Base-by-base conservation (phyloP, 768 basidiomycete species). In the Termitomyces sp. region DNA sequence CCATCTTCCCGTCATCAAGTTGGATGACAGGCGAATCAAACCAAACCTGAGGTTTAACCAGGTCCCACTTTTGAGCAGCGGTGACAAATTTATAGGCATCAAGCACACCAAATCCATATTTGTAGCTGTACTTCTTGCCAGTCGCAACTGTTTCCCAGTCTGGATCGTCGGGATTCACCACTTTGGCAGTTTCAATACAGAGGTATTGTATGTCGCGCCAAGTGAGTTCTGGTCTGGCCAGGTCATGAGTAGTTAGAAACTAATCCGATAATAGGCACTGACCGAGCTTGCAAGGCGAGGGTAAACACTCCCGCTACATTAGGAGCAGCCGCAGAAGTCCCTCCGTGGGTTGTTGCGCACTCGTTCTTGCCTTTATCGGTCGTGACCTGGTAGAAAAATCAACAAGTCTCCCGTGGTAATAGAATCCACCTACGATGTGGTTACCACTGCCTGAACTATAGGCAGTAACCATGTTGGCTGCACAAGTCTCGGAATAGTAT, bases 271-370 rank as follows among this genome's bases (percentile, higher is more conserved):
- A 58, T 55, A 53, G 55, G 5, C 26, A 54, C 74, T 52, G 63
- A 94, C 93, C 94, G 82, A 56, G 83, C 90, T 74, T 93, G 79
- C 12, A 98, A 76, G 5, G 93, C 92, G 5, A 99, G 82, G 18
- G 93, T 90, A 67, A 95, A 88, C 42, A 98, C 90, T 29, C 92
- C 97, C 5, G 87, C 94, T 26, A 91, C 96, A 61, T 98, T 91
- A 6, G 97, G 97, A 9, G 97, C 97, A 13, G 97, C 97, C 20
- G 97, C 97, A 18, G 96, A 98, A 1, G 97, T 99, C n/a, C 97
- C 97, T 29, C 96, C 96, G 64, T 99, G 97, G 0, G 72, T 79
- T 27, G 77, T 79, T 5, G 94, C 79, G 69, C 97, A 99, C 47
- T 81, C 75, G 62, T 88, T 82, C 68, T 89, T 82, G 22, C 95